phyloP scores from a whole-genome alignment of 192 early-diverging fungal species.

The Helicostylum pulchrum region DNA sequence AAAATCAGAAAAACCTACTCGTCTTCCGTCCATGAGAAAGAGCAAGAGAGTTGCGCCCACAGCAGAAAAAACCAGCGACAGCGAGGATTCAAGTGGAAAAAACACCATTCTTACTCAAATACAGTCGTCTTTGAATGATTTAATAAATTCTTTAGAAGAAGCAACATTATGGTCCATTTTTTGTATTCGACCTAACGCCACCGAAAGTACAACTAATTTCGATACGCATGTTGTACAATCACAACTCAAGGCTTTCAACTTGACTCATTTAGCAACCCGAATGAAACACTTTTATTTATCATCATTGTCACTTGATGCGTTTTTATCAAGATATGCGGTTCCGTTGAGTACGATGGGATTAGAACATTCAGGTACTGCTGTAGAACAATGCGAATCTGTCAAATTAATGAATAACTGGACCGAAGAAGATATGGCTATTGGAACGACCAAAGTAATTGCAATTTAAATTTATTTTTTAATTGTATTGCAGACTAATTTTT shows the following conservation, averaged over 20 bases:
- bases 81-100: neutral
- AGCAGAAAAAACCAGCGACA: neutral
- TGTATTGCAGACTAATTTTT: neutral
- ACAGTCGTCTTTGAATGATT: conserved; percentile 65
- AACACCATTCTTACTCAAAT: conserved; percentile 50
- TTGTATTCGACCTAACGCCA: conserved; percentile 71
- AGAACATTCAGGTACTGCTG: conserved; percentile 22
- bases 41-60: neutral
- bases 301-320: conserved; percentile 61
- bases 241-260: conserved; percentile 67
- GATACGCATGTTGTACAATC: conserved; percentile 63
- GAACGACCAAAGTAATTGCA: conserved; percentile 36
- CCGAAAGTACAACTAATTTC: conserved; percentile 54
- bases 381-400: conserved; percentile 37
- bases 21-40: conserved; percentile 64
- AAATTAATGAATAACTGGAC: conserved; percentile 41
- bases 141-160: conserved; percentile 71
- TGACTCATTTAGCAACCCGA: conserved; percentile 59
- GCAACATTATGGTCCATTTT: conserved; percentile 80
- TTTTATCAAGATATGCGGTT: conserved; percentile 61
- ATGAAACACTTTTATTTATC: conserved; percentile 68
- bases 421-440: conserved; percentile 49
- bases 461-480: neutral
- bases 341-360: conserved; percentile 16
- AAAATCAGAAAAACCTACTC: conserved; percentile 63